Evolutionary conservation across 2,329 filamentous ascomycete species (phyloP), one percentile per base, ranked within the genome.

Genomic region (Alternaria triticina): DNA sequence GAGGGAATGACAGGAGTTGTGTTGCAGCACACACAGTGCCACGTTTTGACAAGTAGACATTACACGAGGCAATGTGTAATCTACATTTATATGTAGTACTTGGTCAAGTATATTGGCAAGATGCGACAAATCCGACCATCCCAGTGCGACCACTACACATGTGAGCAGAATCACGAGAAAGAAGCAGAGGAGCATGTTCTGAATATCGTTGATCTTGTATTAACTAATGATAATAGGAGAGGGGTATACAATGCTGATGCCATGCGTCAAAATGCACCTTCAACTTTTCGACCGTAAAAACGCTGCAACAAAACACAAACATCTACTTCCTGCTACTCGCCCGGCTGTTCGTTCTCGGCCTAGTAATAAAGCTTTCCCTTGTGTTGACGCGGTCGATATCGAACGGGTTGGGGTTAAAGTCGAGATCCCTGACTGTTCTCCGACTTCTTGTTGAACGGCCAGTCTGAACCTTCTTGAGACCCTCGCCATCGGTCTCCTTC

Each of bases 331-430:
- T 61, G 44, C 36, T 64, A 55, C 66, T 71, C 43, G 72, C 64
- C 13, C 59, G 50, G 52, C 74, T 75, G 46, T 67, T 71, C 10
- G 56, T 59, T 20, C 72, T 68, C n/a, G 63, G 61, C 57, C 73
- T 70, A 49, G 54, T 61, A 11, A 57, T 69, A 66, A 85, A 85
- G 61, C 79, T 83, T 57, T 85, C 82, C 59, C 79, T 72, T 27
- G 83, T 85, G 62, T 85, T 78, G 13, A 84, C 80, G 2, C 82
- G 79, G 64, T 85, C 83, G 44, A 85, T 80, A 57, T 84, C 82
- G 65, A 82, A 85, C 6, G 83, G 83, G 65, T 81, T 84, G n/a
- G 82, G 78, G 49, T 83, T 80, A 54, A 70, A 79, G 22, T 78
- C 72, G 10, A 71, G 63, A 9, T 65, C 72, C 25, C 74, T 71